These are phyloP conservation scores for Pharus latifolius DNA, from an alignment of 176 grass and related monocot species.

Conservation along the genomic window DNA sequence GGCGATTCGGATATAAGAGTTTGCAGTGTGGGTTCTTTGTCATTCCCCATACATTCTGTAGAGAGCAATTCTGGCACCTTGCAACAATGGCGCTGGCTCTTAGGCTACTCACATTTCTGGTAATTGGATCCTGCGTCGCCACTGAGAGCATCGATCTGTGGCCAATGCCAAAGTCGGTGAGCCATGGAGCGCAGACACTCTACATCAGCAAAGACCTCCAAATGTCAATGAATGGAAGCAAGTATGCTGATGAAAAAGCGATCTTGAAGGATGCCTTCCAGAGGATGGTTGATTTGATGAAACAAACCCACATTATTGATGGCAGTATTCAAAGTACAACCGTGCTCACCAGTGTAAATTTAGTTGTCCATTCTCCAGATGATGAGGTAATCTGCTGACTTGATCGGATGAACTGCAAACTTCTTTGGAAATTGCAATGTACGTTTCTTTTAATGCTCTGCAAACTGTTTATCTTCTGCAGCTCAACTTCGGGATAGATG, in stretches of 20 bases:
- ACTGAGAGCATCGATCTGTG: slow-evolving; percentile 51
- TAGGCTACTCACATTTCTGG: slow-evolving; percentile 34
- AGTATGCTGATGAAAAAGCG: slow-evolving; percentile 46
- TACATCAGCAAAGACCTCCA: slow-evolving; percentile 55
- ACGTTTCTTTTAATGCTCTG: slow-evolving; percentile 7
- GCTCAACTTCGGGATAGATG: slow-evolving; percentile 74
- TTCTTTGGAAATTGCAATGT: not conserved
- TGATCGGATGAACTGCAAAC: not conserved
- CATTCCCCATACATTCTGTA: not conserved
- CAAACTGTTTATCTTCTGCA: slow-evolving; percentile 30
- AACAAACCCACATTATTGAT: slow-evolving; percentile 40
- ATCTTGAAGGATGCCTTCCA: slow-evolving; percentile 81
- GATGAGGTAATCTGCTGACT: slow-evolving; percentile 47
- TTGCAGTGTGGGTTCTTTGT: not conserved
- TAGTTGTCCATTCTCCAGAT: slow-evolving; percentile 43
- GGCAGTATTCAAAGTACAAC: slow-evolving; percentile 17
- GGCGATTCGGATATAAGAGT: not conserved
- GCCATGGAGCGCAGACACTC: slow-evolving; percentile 47
- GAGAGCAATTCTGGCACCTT: not conserved
- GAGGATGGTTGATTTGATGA: slow-evolving; percentile 47
- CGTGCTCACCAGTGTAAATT: slow-evolving; percentile 47
- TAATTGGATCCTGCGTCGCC: slow-evolving; percentile 25
- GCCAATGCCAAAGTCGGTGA: slow-evolving; percentile 70
- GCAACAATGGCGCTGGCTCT: slow-evolving; percentile 14
- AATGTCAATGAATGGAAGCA: slow-evolving; percentile 53